Evolutionary conservation across 129 eudicot species (phyloP), one percentile per base, ranked within the genome.

Genomic region (Cynara cardunculus): DNA sequence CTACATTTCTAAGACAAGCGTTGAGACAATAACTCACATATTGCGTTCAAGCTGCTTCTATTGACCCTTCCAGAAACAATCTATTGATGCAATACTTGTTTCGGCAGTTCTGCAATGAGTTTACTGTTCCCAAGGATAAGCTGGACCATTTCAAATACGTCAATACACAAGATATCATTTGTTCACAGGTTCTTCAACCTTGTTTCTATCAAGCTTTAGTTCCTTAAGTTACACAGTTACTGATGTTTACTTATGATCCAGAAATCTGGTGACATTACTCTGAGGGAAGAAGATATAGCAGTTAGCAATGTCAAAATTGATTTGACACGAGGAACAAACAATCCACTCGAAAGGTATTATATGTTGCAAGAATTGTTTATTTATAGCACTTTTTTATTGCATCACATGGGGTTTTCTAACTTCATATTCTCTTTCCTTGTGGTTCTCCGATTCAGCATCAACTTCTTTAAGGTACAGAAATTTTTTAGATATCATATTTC

Each of bases 271-370:
- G 78, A 75, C 4, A 46, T 69, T 16, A 76, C 49, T 26, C 87
- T 94, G 67, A 82, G 84, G 65, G 98, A 89, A 83, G 98, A 94
- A 81, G 98, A 94, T 87, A 46, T 94, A 39, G 89, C 82, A 25
- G 98, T 94, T 73, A 88, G 87, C 89, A 94, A 87, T 80, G 90
- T 94, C 79, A 92, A 90, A 81, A 94, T 94, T 73, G 97, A 94
- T 81, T 78, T 94, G 79, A 90, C 98, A 34, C 76, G 89, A 26
- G 98, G 98, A 78, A 86, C 77, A 71, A 87, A 85, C 77, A 94
- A 92, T 82, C 98, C 98, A 19, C 87, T 94, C 3, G 87, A 82
- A 79, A 89, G 97, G 98, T 92, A 32, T 5, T 34, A 34, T 34
- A 86, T 44, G 7, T 24, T 71, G 22, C 79, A 80, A 71, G 22